Conservation (phyloP, 164 flowering plant species). For the Echeveria elegans region DNA sequence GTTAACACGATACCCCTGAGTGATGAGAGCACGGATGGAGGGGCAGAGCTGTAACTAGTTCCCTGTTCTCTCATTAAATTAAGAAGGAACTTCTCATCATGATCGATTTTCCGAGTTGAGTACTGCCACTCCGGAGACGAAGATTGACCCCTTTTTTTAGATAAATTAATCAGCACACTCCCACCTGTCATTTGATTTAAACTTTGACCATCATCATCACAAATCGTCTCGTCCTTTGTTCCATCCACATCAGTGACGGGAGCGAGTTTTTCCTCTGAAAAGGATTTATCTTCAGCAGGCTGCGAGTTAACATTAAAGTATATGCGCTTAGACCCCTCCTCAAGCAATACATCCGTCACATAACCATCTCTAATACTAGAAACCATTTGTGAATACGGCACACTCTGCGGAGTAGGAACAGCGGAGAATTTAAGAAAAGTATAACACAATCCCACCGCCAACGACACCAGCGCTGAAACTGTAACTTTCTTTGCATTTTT, state of each 20-base stretch:
- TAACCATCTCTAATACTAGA: slow-evolving; percentile 50
- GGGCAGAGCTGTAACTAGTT: slow-evolving; percentile 68
- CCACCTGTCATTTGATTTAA: slow-evolving; percentile 6
- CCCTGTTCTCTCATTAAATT: slow-evolving; percentile 84
- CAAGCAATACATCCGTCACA: slow-evolving; percentile 64
- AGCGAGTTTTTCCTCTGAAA: slow-evolving; percentile 11
- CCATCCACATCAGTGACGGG: slow-evolving; percentile 14
- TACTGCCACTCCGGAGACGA: slow-evolving; percentile 67
- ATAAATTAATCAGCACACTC: slow-evolving; percentile 20
- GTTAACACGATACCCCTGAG: slow-evolving; percentile 63
- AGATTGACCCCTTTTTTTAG: slow-evolving; percentile 13
- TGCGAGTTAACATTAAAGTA: slow-evolving; percentile 36
- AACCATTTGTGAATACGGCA: slow-evolving; percentile 85
- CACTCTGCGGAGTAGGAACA: slow-evolving; percentile 50
- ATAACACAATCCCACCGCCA: slow-evolving; percentile 57
- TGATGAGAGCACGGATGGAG: slow-evolving; percentile 58
- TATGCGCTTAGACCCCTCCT: slow-evolving; percentile 87
- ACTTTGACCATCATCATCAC: slow-evolving; percentile 13
- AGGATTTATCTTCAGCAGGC: slow-evolving; percentile 16
- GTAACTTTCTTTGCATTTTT: slow-evolving; percentile 45
- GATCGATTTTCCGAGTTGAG: slow-evolving; percentile 78
- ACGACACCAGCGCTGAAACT: slow-evolving; percentile 32
- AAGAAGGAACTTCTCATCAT: slow-evolving; percentile 85
- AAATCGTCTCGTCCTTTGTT: slow-evolving; percentile 17
- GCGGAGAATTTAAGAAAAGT: slow-evolving; percentile 58